Conservation (phyloP, 805 yeast species). For the Schwanniomyces occidentalis region DNA sequence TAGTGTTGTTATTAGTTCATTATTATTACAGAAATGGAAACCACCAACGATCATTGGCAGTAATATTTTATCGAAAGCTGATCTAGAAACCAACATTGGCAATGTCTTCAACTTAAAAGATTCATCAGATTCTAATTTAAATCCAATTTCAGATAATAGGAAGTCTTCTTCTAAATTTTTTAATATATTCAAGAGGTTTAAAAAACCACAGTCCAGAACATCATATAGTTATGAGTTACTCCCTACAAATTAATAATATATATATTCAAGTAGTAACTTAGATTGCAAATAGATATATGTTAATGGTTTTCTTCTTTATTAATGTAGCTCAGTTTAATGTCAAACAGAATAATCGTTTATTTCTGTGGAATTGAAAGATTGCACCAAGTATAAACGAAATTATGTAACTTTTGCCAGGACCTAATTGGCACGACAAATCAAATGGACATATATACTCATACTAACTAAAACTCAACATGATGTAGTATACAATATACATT, state of each 20-base stretch:
- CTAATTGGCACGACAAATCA: too few species aligned
- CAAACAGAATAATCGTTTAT: too few species aligned
- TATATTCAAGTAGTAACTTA: not conserved
- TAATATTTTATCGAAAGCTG: constrained; percentile 12
- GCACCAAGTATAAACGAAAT: too few species aligned
- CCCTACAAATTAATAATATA: constrained; percentile 1
- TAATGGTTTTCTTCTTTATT: too few species aligned
- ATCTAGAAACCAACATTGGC: constrained; percentile 18
- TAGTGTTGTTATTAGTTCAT: constrained; percentile 81
- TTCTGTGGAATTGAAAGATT: too few species aligned
- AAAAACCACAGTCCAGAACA: not conserved
- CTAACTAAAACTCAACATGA: too few species aligned
- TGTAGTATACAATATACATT: too few species aligned
- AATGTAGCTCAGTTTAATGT: too few species aligned
- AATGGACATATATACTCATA: too few species aligned
- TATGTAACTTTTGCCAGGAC: too few species aligned
- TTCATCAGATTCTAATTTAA: constrained; percentile 26
- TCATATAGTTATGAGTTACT: constrained; percentile 6
- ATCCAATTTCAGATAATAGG: constrained; percentile 8
- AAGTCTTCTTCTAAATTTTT: not conserved
- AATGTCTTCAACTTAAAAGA: constrained; percentile 23
- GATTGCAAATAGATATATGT: not conserved
- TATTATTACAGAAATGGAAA: constrained; percentile 68
- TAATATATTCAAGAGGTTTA: not conserved
- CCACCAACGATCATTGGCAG: constrained; percentile 24